These are phyloP conservation scores for Henckelia pumila DNA, from an alignment of 257 asterid genomes.

Conservation along the genomic window DNA sequence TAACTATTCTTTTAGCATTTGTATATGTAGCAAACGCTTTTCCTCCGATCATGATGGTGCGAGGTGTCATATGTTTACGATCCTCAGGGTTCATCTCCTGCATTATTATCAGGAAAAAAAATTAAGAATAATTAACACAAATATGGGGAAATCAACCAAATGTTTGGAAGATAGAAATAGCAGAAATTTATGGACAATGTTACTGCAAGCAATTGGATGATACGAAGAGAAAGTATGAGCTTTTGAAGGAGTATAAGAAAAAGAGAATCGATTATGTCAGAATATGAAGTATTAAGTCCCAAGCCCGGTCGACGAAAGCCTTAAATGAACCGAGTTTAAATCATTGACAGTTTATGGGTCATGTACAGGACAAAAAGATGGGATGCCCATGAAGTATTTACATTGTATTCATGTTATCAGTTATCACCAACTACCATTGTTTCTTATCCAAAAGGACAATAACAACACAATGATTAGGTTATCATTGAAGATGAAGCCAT, in stretches of 20 bases:
- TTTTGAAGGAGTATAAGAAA: not conserved
- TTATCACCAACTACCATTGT: not conserved
- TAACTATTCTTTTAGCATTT: constrained; percentile 93
- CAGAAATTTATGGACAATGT: not conserved
- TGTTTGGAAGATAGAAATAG: not conserved
- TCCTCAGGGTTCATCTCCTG: constrained; percentile 97
- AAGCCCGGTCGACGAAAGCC: not conserved
- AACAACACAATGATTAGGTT: constrained; percentile 7
- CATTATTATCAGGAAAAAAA: constrained; percentile 19
- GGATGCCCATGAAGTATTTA: not conserved
- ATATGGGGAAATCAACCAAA: too few relatives aligned
- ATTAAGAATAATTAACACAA: too few relatives aligned
- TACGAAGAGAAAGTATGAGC: not conserved
- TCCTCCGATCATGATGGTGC: constrained; percentile 98
- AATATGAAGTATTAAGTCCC: not conserved
- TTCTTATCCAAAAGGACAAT: constrained; percentile 3
- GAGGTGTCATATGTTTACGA: constrained; percentile 71
- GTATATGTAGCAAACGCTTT: constrained; percentile 98
- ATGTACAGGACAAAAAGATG: not conserved
- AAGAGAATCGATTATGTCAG: not conserved
- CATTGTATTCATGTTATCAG: not conserved
- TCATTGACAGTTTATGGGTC: not conserved
- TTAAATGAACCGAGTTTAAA: not conserved
- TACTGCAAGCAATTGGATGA: not conserved
- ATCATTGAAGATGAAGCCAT: constrained; percentile 1